phyloP scores from a whole-genome alignment of 768 basidiomycete species.

The Coprinopsis marcescibilis region DNA sequence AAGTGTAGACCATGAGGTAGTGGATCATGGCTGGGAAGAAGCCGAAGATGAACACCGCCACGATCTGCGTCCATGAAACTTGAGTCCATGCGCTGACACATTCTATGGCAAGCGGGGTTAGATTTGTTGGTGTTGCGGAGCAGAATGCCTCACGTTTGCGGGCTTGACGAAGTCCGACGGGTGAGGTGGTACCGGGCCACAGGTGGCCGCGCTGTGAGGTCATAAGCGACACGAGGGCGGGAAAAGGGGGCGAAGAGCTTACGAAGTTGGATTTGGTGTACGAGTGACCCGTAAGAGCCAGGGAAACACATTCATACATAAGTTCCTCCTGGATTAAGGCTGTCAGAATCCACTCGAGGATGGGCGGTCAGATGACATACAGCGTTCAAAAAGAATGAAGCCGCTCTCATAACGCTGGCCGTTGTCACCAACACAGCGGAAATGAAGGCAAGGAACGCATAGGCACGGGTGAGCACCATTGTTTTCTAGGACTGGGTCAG shows the following conservation, averaged over 20 bases:
- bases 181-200: conserved; percentile 25
- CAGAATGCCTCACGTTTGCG: conserved; percentile 28
- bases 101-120: conserved; percentile 19
- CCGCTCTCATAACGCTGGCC: conserved; percentile 29
- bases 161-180: conserved; percentile 21
- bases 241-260: conserved; percentile 9
- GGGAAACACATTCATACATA: conserved; percentile 29
- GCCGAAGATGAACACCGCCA: conserved; percentile 32
- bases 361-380: conserved; percentile 14
- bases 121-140: background rate
- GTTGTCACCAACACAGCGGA: conserved; percentile 30
- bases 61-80: conserved; percentile 31
- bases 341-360: background rate
- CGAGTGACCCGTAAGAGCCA: conserved; percentile 27
- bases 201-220: conserved; percentile 24
- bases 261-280: conserved; percentile 35
- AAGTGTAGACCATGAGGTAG: conserved; percentile 32
- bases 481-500: conserved; percentile 18
- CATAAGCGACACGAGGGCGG: background rate
- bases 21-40: conserved; percentile 30
- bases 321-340: conserved; percentile 27
- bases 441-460: conserved; percentile 28
- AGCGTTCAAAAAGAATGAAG: conserved; percentile 36
- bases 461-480: conserved; percentile 22
- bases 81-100: conserved; percentile 34